Evolutionary conservation across 2,329 filamentous ascomycete genomes (phyloP).

Genomic region (Aaosphaeria arxii): DNA sequence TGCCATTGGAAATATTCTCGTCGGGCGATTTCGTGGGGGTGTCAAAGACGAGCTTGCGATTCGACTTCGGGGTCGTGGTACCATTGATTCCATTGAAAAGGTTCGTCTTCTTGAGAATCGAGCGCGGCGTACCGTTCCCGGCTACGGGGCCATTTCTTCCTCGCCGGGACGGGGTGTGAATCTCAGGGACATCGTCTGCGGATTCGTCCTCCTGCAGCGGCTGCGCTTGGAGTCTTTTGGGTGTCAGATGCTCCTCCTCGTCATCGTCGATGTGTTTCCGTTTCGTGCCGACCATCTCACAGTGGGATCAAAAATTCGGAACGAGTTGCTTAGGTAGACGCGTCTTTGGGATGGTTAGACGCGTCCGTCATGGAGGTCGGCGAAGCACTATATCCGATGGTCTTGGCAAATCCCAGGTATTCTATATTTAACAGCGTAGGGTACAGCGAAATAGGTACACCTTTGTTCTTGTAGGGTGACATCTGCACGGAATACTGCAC

Average conservation of each 20-base stretch:
- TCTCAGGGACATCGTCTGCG: conserved; percentile 14
- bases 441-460: too few species aligned
- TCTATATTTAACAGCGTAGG: too few species aligned
- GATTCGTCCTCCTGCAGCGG: conserved; percentile 8
- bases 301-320: too few species aligned
- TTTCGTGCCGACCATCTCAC: conserved; percentile 29
- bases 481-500: too few species aligned
- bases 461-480: too few species aligned
- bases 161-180: conserved; percentile 29
- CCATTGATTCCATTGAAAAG: conserved; percentile 13
- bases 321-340: conserved; percentile 3
- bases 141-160: conserved; percentile 15
- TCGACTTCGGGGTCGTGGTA: conserved; percentile 41
- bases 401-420: too few species aligned
- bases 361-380: background rate
- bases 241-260: conserved; percentile 15
- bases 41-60: conserved; percentile 46
- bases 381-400: too few species aligned
- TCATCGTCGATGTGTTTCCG: conserved; percentile 24
- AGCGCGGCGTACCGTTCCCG: conserved; percentile 29
- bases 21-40: conserved; percentile 39
- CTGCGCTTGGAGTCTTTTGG: conserved; percentile 24
- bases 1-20: conserved; percentile 40
- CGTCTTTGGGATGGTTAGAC: conserved; percentile 15
- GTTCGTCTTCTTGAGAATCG: conserved; percentile 31